Percentiles rank a stretch among this genome's conserved stretches.
Evolutionary conservation across 192 early-diverging fungal species (phyloP).

Genomic region (Rhizophagus sp.): DNA sequence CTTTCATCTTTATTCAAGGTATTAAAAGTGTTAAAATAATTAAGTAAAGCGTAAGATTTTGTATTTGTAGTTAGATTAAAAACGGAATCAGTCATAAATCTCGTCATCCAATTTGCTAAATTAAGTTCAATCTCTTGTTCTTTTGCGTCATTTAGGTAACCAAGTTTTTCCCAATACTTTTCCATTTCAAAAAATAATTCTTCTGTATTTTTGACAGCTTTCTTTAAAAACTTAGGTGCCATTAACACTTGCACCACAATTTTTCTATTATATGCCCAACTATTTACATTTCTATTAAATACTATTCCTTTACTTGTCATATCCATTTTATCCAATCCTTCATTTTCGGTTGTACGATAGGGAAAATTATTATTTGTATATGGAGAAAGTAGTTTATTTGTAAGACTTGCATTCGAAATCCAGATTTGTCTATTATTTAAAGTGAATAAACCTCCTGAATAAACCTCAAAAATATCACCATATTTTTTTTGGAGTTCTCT

Average conservation of each 20-base stretch:
- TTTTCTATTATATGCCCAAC: conserved; percentile 3
- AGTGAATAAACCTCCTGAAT: background rate
- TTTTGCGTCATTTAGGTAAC: background rate
- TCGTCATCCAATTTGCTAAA: background rate
- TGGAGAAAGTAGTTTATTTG: conserved; percentile 8
- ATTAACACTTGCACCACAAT: background rate
- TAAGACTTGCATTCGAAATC: conserved; percentile 17
- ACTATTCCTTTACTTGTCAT: conserved; percentile 1
- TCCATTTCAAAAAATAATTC: conserved; percentile 4
- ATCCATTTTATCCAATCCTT: background rate
- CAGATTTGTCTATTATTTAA: background rate
- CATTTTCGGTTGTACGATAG: background rate
- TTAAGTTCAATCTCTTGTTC: background rate
- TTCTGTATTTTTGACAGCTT: background rate
- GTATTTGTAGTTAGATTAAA: background rate
- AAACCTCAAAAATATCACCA: conserved; percentile 22
- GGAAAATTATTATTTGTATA: conserved; percentile 4
- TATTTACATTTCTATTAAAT: background rate
- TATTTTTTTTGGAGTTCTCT: background rate
- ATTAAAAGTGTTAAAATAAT: background rate
- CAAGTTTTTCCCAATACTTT: background rate
- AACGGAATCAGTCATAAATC: background rate
- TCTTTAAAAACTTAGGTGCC: conserved; percentile 7
- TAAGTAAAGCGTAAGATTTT: background rate
- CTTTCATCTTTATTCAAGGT: background rate